Conservation (phyloP, 345 rosid genomes). For the Citrus medica region DNA sequence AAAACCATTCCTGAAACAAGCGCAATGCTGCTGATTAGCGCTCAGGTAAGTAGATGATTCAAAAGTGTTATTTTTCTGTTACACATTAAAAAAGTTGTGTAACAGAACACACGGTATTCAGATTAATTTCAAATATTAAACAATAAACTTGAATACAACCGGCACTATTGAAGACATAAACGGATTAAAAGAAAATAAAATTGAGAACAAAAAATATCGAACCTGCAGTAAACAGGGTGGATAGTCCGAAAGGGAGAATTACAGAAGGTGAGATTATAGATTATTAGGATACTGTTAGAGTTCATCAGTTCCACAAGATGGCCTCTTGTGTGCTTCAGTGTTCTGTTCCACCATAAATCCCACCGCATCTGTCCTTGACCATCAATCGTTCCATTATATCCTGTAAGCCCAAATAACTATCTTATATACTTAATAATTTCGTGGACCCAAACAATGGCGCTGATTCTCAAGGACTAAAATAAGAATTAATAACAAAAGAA, state of each 20-base stretch:
- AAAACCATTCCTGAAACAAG: conserved; percentile 53
- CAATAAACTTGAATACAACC: background rate
- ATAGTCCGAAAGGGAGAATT: conserved; percentile 95
- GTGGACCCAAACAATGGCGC: background rate
- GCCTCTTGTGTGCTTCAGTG: conserved; percentile 83
- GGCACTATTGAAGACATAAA: background rate
- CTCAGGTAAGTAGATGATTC: background rate
- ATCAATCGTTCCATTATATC: conserved; percentile 85
- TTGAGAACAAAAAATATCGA: background rate
- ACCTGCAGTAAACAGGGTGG: conserved; percentile 98
- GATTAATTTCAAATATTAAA: background rate
- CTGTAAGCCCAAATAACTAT: conserved; percentile 32
- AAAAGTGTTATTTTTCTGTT: background rate
- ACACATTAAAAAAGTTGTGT: too few species aligned
- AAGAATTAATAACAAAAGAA: background rate
- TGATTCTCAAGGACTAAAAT: background rate
- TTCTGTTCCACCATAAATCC: conserved; percentile 98
- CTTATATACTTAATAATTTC: background rate
- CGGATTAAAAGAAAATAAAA: background rate
- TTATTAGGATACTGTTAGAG: conserved; percentile 64
- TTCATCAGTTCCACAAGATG: conserved; percentile 85
- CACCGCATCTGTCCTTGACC: conserved; percentile 99
- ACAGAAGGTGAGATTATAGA: conserved; percentile 69
- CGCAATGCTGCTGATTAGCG: conserved; percentile 3
- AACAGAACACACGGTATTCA: too few species aligned